phyloP scores from a whole-genome alignment of 331 rosid genomes.

The Spiraea crenata region DNA sequence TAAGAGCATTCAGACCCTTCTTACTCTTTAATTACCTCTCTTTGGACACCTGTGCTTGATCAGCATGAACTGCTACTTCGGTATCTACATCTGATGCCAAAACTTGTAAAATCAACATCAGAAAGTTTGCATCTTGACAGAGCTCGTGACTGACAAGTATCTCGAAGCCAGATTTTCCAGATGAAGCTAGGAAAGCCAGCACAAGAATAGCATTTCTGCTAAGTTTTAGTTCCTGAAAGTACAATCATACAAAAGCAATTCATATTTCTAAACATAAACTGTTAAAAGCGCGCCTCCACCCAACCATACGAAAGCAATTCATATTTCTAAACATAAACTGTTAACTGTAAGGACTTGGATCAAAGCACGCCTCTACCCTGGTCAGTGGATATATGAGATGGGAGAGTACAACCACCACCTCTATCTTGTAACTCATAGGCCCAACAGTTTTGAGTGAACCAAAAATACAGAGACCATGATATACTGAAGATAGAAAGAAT shows the following conservation, averaged over 20 bases:
- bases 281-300: neutral
- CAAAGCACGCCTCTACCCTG: neutral
- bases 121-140: conserved; percentile 50
- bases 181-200: conserved; percentile 85
- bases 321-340: too few relatives aligned
- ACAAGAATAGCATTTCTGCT: conserved; percentile 58
- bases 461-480: neutral
- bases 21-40: conserved; percentile 61
- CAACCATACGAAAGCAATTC: too few relatives aligned
- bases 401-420: neutral
- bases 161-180: conserved; percentile 82
- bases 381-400: neutral
- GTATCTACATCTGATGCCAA: conserved; percentile 54
- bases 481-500: neutral
- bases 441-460: neutral
- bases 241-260: conserved; percentile 7
- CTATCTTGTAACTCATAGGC: neutral
- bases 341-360: neutral
- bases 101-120: conserved; percentile 66
- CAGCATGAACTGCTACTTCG: conserved; percentile 39
- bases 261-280: neutral
- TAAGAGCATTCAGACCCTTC: neutral
- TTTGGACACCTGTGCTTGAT: conserved; percentile 42
- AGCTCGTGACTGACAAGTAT: conserved; percentile 54
- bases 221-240: conserved; percentile 68